These are phyloP conservation scores for Daedalea quercina DNA, from an alignment of 768 basidiomycete genomes.

Conservation along the genomic window DNA sequence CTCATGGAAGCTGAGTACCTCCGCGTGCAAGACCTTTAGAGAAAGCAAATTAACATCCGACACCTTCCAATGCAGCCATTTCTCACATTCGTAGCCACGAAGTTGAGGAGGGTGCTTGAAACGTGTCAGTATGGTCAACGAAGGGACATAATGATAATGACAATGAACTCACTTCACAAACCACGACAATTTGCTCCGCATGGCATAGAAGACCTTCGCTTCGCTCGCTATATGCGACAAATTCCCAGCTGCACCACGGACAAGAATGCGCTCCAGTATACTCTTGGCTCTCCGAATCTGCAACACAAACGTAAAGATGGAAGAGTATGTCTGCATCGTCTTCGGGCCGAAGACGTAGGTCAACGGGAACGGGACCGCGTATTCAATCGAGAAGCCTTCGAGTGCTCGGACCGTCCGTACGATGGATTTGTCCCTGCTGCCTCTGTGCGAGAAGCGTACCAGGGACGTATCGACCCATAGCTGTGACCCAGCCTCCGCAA, in stretches of 20 bases:
- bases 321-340: slow-evolving; percentile 50
- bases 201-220: slow-evolving; percentile 67
- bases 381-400: slow-evolving; percentile 67
- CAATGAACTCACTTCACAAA: slow-evolving; percentile 67
- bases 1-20: slow-evolving; percentile 54
- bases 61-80: slow-evolving; percentile 37
- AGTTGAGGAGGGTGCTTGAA: slow-evolving; percentile 55
- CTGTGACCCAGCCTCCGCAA: slow-evolving; percentile 41
- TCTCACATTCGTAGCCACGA: slow-evolving; percentile 66
- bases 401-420: slow-evolving; percentile 54
- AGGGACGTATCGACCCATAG: slow-evolving; percentile 62
- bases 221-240: slow-evolving; percentile 33
- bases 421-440: slow-evolving; percentile 39
- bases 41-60: slow-evolving; percentile 34
- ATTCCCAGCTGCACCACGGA: slow-evolving; percentile 41
- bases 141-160: too few relatives aligned
- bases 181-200: slow-evolving; percentile 76
- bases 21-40: slow-evolving; percentile 59
- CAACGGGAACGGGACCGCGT: slow-evolving; percentile 74
- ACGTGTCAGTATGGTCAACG: neutral
- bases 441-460: slow-evolving; percentile 65
- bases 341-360: slow-evolving; percentile 67
- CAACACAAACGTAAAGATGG: slow-evolving; percentile 64
- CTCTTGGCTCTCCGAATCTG: slow-evolving; percentile 70
- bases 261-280: slow-evolving; percentile 62